Evolutionary conservation across 495 filamentous ascomycete species (phyloP).

Genomic region (Aspergillus asperescens): DNA sequence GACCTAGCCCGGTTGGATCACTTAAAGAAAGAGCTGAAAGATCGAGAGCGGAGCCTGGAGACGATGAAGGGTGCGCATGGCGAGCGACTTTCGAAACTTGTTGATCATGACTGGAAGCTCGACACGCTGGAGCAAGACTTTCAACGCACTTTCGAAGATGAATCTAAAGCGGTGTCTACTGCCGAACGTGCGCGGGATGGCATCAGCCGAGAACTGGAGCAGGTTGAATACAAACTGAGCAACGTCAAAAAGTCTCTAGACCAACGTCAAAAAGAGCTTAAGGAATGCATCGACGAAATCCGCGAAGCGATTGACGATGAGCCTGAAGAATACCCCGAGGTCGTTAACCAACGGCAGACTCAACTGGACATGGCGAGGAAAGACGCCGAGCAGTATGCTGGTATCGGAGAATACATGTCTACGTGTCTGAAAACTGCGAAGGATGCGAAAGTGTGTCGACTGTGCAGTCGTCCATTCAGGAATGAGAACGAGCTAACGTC

Average conservation of each 20-base stretch:
- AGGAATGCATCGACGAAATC: slow-evolving; percentile 49
- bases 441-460: slow-evolving; percentile 59
- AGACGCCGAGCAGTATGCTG: slow-evolving; percentile 57
- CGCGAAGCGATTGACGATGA: slow-evolving; percentile 49
- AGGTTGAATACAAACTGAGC: slow-evolving; percentile 72
- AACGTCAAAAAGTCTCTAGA: slow-evolving; percentile 54
- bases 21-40: slow-evolving; percentile 68
- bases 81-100: slow-evolving; percentile 55
- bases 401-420: slow-evolving; percentile 58
- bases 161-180: slow-evolving; percentile 49
- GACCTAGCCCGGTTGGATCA: slow-evolving; percentile 76
- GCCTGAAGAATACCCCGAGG: slow-evolving; percentile 47
- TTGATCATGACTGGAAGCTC: slow-evolving; percentile 63
- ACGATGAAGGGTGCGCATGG: slow-evolving; percentile 72
- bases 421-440: slow-evolving; percentile 55
- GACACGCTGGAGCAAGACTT: slow-evolving; percentile 67
- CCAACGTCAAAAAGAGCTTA: slow-evolving; percentile 59
- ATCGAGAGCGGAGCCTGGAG: slow-evolving; percentile 62
- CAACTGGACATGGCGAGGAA: slow-evolving; percentile 56
- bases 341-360: slow-evolving; percentile 52
- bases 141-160: slow-evolving; percentile 56
- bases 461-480: slow-evolving; percentile 62
- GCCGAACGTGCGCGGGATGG: slow-evolving; percentile 64
- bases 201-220: slow-evolving; percentile 65
- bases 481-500: slow-evolving; percentile 52